A percentile compares a stretch with the other conserved stretches of the same genome.
Conservation (phyloP, 208 protist genomes). For the Naegleria lovaniensis region DNA sequence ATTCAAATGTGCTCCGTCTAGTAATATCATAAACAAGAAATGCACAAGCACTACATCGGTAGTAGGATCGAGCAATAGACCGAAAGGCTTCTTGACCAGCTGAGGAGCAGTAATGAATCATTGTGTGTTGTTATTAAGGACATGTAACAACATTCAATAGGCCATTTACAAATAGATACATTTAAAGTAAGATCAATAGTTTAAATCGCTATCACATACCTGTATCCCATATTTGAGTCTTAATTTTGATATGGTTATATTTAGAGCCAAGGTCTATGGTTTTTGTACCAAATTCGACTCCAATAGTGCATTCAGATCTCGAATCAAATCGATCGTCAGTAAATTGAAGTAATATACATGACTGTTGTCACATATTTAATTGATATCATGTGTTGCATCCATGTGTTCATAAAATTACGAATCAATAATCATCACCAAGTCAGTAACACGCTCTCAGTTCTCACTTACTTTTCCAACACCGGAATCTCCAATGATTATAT, state of each 20-base stretch:
- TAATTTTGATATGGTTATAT: slow-evolving; percentile 63
- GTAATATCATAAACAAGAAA: slow-evolving; percentile 98
- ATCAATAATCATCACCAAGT: not conserved
- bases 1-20: slow-evolving; percentile 87
- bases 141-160: too few species aligned
- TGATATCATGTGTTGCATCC: too few species aligned
- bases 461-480: not conserved
- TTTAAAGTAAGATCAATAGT: too few species aligned
- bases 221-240: slow-evolving; percentile 98
- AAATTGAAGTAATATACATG: slow-evolving; percentile 70
- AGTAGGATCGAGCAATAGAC: slow-evolving; percentile 56
- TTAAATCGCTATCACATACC: slow-evolving; percentile 70
- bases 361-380: not conserved
- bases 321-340: slow-evolving; percentile 97
- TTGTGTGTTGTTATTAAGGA: too few species aligned
- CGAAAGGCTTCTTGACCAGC: not conserved
- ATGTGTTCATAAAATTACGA: too few species aligned
- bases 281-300: slow-evolving; percentile 98
- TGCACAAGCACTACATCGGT: slow-evolving; percentile 93
- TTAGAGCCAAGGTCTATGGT: slow-evolving; percentile 86
- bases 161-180: too few species aligned
- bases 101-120: too few species aligned
- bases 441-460: not conserved
- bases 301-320: slow-evolving; percentile 97
- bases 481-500: slow-evolving; percentile 83